Conservation (phyloP, 2,329 filamentous ascomycete genomes). For the Penicillium nordicum region DNA sequence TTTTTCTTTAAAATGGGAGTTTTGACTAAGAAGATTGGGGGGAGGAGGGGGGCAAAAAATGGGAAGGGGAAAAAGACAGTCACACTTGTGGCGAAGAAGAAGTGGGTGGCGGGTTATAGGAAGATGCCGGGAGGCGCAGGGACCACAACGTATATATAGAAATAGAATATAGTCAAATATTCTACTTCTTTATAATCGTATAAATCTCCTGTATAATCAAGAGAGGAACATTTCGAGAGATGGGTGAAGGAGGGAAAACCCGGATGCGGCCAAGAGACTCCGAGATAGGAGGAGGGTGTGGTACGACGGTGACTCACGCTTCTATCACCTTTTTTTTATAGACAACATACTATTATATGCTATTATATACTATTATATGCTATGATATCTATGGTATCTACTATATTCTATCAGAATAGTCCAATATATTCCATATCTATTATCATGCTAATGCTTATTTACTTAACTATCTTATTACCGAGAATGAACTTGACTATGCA, state of each 20-base stretch:
- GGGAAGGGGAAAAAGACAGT: constrained; percentile 5
- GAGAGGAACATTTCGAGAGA: not conserved
- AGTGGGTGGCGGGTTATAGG: constrained; percentile 16
- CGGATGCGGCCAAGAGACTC: constrained; percentile 10
- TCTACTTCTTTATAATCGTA: not conserved
- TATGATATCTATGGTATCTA: not conserved
- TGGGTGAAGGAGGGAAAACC: not conserved
- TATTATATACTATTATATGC: not conserved
- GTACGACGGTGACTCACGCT: constrained; percentile 9
- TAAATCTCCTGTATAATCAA: not conserved
- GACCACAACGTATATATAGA: constrained; percentile 3
- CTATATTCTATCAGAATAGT: not conserved
- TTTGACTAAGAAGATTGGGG: constrained; percentile 8
- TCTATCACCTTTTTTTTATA: not conserved
- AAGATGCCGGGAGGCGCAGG: constrained; percentile 7
- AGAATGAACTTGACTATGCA: not conserved
- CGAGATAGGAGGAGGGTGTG: constrained; percentile 9
- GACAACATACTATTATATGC: not conserved
- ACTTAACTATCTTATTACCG: not conserved
- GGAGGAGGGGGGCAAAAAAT: constrained; percentile 14
- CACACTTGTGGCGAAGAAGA: constrained; percentile 17
- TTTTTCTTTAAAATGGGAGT: not conserved
- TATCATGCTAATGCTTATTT: not conserved
- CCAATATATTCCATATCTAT: not conserved
- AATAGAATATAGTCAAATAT: constrained; percentile 11